Evolutionary conservation across 164 flowering plant species (phyloP).

Genomic region (Magnolia kwangsiensis): DNA sequence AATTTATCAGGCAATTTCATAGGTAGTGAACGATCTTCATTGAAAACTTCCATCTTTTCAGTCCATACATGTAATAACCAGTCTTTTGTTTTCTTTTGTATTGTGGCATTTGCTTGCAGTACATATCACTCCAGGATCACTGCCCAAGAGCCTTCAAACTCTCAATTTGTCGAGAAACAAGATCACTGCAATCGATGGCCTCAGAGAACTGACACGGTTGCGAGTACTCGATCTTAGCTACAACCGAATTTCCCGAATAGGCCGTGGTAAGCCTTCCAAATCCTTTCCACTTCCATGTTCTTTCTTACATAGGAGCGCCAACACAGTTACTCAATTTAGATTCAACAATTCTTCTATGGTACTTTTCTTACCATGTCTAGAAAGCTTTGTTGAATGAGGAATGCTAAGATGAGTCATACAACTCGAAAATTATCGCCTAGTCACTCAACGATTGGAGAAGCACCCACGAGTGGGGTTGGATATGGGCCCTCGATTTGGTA

Average conservation of each 20-base stretch:
- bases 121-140: constrained; percentile 70
- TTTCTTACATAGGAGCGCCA: not conserved
- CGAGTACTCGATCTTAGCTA: constrained; percentile 79
- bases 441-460: no score
- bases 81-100: not conserved
- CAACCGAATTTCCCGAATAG: constrained; percentile 75
- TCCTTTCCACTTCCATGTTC: not conserved
- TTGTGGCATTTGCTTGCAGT: constrained; percentile 44
- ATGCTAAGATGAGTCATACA: no score
- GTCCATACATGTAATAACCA: not conserved
- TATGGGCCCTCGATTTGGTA: no score
- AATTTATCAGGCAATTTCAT: constrained; percentile 77
- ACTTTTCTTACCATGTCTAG: no score
- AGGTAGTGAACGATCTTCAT: constrained; percentile 38
- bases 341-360: no score
- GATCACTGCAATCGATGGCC: constrained; percentile 79
- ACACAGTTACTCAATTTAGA: no score
- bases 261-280: constrained; percentile 51
- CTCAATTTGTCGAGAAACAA: constrained; percentile 87
- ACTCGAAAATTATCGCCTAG: no score
- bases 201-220: constrained; percentile 68
- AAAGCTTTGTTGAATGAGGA: no score
- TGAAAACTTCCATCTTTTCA: not conserved
- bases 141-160: constrained; percentile 82
- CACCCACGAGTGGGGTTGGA: no score